Conservation (phyloP, 75 land plant genomes). For the Pinus tabuliformis region DNA sequence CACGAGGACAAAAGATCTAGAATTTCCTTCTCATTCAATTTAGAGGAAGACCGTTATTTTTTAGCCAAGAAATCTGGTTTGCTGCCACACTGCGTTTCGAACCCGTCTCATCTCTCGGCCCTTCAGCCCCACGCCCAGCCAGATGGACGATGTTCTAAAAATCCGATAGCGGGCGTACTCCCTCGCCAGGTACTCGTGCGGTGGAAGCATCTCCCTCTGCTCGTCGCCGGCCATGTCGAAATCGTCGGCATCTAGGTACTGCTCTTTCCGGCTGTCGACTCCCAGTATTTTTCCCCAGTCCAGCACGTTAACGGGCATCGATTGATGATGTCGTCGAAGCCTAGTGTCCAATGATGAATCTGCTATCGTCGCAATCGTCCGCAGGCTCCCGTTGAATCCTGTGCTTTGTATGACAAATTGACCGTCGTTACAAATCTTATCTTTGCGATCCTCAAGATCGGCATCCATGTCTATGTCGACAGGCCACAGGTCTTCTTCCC, state of each 20-base stretch:
- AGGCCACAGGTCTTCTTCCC: constrained; percentile 13
- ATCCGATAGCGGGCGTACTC: not conserved
- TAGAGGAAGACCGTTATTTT: not conserved
- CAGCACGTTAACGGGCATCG: too few relatives aligned
- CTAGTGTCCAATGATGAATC: constrained; percentile 17
- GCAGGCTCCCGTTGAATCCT: constrained; percentile 26
- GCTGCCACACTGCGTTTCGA: constrained; percentile 73
- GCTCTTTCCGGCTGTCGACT: too few relatives aligned
- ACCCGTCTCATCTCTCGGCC: constrained; percentile 81
- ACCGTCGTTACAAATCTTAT: too few relatives aligned
- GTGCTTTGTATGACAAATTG: not conserved
- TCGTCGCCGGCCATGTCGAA: too few relatives aligned
- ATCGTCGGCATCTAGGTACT: too few relatives aligned
- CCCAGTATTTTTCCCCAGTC: too few relatives aligned
- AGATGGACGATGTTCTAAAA: constrained; percentile 47
- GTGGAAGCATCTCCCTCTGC: too few relatives aligned
- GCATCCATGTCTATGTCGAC: constrained; percentile 17
- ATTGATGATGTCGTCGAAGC: too few relatives aligned
- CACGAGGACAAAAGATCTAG: too few relatives aligned
- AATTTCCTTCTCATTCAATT: too few relatives aligned
- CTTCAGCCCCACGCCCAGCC: constrained; percentile 75
- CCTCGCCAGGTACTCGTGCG: not conserved
- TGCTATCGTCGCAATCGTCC: constrained; percentile 32
- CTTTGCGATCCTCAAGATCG: constrained; percentile 4
- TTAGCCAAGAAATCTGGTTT: constrained; percentile 75